phyloP scores from a whole-genome alignment of 1,139 yeast genomes.

The Diutina sp. region DNA sequence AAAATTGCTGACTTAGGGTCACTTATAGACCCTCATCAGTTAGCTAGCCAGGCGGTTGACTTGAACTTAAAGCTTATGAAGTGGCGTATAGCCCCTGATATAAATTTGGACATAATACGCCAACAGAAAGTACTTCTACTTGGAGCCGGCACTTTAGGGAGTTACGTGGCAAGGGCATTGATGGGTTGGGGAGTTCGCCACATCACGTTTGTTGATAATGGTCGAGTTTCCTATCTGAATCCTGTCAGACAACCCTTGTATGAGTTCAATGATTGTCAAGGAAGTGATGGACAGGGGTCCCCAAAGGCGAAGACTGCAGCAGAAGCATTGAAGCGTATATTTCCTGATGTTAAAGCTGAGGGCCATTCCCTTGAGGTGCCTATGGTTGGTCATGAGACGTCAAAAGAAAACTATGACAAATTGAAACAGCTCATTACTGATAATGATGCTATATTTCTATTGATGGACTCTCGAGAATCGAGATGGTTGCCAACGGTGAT shows the following conservation, averaged over 20 bases:
- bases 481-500: constrained; percentile 92
- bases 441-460: constrained; percentile 66
- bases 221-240: constrained; percentile 78
- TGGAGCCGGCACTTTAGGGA: constrained; percentile 97
- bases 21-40: constrained; percentile 62
- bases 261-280: constrained; percentile 57
- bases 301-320: constrained; percentile 75
- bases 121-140: constrained; percentile 53
- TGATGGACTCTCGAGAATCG: constrained; percentile 91
- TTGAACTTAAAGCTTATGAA: constrained; percentile 85
- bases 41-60: constrained; percentile 89
- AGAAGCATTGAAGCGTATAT: constrained; percentile 50
- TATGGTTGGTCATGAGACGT: constrained; percentile 73
- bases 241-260: constrained; percentile 92
- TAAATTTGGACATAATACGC: constrained; percentile 55
- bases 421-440: constrained; percentile 41
- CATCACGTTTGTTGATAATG: constrained; percentile 83
- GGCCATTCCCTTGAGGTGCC: constrained; percentile 72
- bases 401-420: constrained; percentile 34
- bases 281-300: constrained; percentile 46
- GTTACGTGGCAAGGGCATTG: constrained; percentile 74
- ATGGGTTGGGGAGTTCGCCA: constrained; percentile 89
- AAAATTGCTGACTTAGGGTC: constrained; percentile 73
- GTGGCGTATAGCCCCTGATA: constrained; percentile 85
- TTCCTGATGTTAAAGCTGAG: constrained; percentile 57